Percentiles rank a stretch among this genome's conserved stretches.
Evolutionary conservation across 2,329 filamentous ascomycete genomes (phyloP).

Genomic region (Fusarium chlamydosporum): DNA sequence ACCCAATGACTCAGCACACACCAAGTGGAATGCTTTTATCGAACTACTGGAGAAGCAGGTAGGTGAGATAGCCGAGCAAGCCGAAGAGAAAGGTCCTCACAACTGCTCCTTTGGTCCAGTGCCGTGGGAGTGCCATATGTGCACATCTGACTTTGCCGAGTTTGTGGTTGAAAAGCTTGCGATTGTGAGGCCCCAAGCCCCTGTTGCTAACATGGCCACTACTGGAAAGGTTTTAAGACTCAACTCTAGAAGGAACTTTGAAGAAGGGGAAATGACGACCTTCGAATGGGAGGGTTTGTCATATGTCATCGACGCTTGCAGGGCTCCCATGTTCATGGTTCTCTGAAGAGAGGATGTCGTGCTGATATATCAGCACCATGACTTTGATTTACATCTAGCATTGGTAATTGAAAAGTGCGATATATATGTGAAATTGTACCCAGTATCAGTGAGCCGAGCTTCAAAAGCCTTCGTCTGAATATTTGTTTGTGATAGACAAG

Average conservation of each 20-base stretch:
- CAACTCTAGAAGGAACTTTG: neutral
- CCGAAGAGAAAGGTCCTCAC: neutral
- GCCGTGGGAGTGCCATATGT: conserved; percentile 28
- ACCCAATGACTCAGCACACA: neutral
- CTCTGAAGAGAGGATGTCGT: conserved; percentile 1
- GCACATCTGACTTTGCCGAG: neutral
- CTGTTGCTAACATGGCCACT: conserved; percentile 19
- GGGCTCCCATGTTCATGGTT: conserved; percentile 37
- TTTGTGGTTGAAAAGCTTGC: neutral
- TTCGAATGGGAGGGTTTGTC: conserved; percentile 10
- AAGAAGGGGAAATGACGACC: neutral
- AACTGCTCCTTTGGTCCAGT: conserved; percentile 23
- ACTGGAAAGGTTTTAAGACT: neutral
- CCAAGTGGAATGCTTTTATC: conserved; percentile 11
- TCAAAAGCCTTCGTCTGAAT: too few relatives aligned
- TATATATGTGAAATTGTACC: too few relatives aligned
- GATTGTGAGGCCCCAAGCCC: neutral
- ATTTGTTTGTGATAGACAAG: too few relatives aligned
- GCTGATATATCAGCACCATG: too few relatives aligned
- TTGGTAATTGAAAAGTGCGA: too few relatives aligned
- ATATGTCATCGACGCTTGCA: conserved; percentile 28
- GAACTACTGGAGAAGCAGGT: conserved; percentile 4
- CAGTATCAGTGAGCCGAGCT: too few relatives aligned
- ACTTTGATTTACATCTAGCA: too few relatives aligned
- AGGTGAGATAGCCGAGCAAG: neutral